Evolutionary conservation across 495 filamentous ascomycete genomes (phyloP), one percentile per base, ranked within the genome.

Genomic region (Pyronema omphalodes): DNA sequence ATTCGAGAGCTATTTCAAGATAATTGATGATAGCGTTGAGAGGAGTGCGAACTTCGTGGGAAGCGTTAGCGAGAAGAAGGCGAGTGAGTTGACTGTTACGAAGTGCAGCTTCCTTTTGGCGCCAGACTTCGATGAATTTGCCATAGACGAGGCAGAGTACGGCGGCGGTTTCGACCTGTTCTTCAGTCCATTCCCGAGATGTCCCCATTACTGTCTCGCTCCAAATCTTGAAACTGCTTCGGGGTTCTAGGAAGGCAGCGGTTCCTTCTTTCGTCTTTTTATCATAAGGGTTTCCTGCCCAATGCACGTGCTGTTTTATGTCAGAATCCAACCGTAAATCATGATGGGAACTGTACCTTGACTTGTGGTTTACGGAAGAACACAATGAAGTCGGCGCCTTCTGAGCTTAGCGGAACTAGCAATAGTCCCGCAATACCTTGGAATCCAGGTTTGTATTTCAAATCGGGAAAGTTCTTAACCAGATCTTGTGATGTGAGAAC

Each of bases 21-120:
- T 91, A 94, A 60, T 96, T 96, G 64, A 96, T 91, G 61, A 96
- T 93, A 17, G 89, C 89, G 66, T 94, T 94, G 3, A 96, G 70
- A 0, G 89, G 88, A 0, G 89, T 96, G 34, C 89, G 83, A 12
- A 96, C 86, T 71, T 94, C 88, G 60, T 96, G 89, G 0, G 89
- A 89, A 0, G 88, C 93, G 61, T 96, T 94, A 8, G 89, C 86
- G 2, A 94, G 71, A 8, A 96, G 67, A 11, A 96, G 69, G 46
- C 77, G 73, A 1, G 86, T 94, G 14, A 96, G 70, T 41, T 86
- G 80, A 53, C 82, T 93, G 59, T 70, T 89, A 56, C 93, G 81
- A 61, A 93, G 67, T 3, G 82, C 84, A 0, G 81, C 83, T 62
- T 96, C 88, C 54, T 91, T 93, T 62, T 94, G 85, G 53, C 85